Evolutionary conservation across 306 rosid genomes (phyloP).

Genomic region (Geum urbanum): DNA sequence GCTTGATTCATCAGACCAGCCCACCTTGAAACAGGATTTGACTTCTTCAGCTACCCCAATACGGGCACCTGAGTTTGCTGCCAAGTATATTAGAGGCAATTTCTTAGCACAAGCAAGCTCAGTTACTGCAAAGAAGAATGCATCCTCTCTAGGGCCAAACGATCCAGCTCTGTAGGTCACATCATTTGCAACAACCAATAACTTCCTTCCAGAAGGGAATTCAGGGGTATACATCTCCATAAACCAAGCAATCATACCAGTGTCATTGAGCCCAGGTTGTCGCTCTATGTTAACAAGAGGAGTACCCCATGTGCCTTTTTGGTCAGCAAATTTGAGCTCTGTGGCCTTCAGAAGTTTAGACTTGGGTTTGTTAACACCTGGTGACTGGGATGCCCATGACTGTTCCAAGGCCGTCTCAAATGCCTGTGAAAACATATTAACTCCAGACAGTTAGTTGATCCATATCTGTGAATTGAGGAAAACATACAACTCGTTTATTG

Average conservation of each 20-base stretch:
- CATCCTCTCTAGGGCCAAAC: conserved; percentile 95
- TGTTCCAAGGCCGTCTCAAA: conserved; percentile 80
- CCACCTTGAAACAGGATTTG: conserved; percentile 86
- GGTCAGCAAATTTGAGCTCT: conserved; percentile 75
- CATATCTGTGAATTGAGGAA: not conserved
- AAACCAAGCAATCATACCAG: conserved; percentile 95
- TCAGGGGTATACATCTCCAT: conserved; percentile 94
- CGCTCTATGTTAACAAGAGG: conserved; percentile 66
- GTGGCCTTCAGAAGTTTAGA: conserved; percentile 62
- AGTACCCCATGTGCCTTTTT: conserved; percentile 77
- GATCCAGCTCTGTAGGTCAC: conserved; percentile 97
- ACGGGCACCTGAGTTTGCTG: conserved; percentile 98
- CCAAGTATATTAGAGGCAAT: conserved; percentile 85
- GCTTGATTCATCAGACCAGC: conserved; percentile 94
- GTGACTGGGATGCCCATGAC: conserved; percentile 62
- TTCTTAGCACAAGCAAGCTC: conserved; percentile 84
- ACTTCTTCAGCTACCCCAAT: conserved; percentile 96
- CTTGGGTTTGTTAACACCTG: conserved; percentile 39
- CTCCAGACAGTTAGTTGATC: conserved; percentile 16
- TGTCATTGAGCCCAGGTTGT: conserved; percentile 72
- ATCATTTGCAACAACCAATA: conserved; percentile 80
- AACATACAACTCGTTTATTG: not conserved
- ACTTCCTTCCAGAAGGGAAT: conserved; percentile 86
- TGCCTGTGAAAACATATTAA: conserved; percentile 53
- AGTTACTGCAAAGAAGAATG: conserved; percentile 85